Evolutionary conservation across 2,329 filamentous ascomycete species (phyloP).

Genomic region (Fusarium sp.): DNA sequence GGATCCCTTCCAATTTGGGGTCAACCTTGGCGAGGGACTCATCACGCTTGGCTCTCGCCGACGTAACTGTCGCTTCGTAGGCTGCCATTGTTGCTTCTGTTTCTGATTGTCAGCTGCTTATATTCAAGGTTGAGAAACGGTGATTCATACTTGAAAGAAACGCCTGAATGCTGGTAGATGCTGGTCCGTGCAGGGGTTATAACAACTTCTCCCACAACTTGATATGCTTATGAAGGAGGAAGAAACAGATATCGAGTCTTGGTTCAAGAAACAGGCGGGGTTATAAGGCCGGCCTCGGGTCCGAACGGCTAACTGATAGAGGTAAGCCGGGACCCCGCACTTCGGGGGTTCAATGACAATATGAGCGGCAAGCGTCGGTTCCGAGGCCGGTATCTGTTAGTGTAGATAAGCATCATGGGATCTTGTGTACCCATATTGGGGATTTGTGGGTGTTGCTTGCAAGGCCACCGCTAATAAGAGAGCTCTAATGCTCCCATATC

Average conservation of each 20-base stretch:
- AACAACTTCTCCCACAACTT: neutral
- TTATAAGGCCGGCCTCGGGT: neutral
- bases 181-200: neutral
- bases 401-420: neutral
- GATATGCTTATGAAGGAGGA: neutral
- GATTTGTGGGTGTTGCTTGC: neutral
- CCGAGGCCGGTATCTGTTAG: neutral
- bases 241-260: neutral
- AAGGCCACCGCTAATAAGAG: no score
- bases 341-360: neutral
- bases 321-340: conserved; percentile 3
- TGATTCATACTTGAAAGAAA: neutral
- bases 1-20: conserved; percentile 41
- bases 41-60: conserved; percentile 30
- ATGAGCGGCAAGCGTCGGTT: neutral
- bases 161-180: neutral
- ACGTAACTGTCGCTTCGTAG: conserved; percentile 27
- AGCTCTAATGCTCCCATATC: neutral
- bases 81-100: conserved; percentile 9
- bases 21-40: conserved; percentile 42
- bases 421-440: neutral
- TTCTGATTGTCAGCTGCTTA: neutral
- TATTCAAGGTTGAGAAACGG: neutral
- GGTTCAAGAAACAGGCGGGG: neutral
- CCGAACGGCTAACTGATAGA: conserved; percentile 1